Base-by-base conservation (phyloP, 805 yeast genomes). In the Candida boidinii region DNA sequence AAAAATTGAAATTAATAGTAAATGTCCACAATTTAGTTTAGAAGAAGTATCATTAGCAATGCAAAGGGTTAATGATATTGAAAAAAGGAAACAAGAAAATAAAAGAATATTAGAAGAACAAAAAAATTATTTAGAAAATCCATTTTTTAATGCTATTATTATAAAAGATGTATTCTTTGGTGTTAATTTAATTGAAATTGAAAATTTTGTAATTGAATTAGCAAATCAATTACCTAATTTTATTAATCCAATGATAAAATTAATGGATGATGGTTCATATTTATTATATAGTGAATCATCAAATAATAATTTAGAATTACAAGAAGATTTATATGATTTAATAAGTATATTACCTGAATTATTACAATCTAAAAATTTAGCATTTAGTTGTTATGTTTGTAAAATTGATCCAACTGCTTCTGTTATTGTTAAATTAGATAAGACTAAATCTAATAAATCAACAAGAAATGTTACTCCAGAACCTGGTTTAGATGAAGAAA, bases 101-200 rank as follows among this genome's bases (percentile, higher is more conserved):
- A 43, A 51, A 11, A 45, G 31, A 15, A 33, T 26, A 18, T 39
- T 30, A 49, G 53, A 34, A 9, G 30, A 31, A n/a, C 34, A 38
- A 3, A 47, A 48, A 8, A 40, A 50, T n/a, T 53, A 53, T 13
- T 36, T 27, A 7, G 54, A 56, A 4, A 48, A 60, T n/a, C n/a
- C n/a, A 10, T 50, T 47, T 26, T 71, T 49, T 53, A 79, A 79
- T 51, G 75, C 81, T 1, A 58, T 80, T 32, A 44, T 70, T 12
- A 64, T 81, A 10, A 58, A 59, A 23, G 76, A 73, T 34, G 60
- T 73, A 3, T 68, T 70, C 24, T 59, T 68, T 31, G 84, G 83
- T 1, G 61, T 70, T 2, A 66, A 75, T 0, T 56, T 54, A 32
- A 66, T 64, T 7, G 69, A 65, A 14, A 41, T 77, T 9, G 67